A percentile compares a stretch with the other conserved stretches of the same genome.
Conservation (phyloP, 768 basidiomycete species). For the Auriscalpium orientale region DNA sequence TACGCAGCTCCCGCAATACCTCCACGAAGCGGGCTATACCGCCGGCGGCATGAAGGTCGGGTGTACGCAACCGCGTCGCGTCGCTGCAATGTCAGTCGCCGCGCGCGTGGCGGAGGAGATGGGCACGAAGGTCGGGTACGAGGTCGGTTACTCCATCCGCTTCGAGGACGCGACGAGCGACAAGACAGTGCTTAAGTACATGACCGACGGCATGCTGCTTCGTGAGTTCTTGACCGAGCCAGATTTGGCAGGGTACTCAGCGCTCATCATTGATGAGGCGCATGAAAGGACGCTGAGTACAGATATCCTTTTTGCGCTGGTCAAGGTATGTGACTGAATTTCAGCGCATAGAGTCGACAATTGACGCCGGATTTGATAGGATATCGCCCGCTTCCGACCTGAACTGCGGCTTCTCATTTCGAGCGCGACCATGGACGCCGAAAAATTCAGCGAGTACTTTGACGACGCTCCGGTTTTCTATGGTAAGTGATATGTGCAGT, state of each 20-base stretch:
- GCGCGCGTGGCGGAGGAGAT: slow-evolving; percentile 99
- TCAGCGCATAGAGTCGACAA: slow-evolving; percentile 19
- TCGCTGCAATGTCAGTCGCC: slow-evolving; percentile 98
- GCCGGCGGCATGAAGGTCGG: slow-evolving; percentile 81
- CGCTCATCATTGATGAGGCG: slow-evolving; percentile 96
- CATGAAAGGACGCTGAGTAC: slow-evolving; percentile 97
- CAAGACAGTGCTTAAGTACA: slow-evolving; percentile 97
- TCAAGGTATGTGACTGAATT: slow-evolving; percentile 61
- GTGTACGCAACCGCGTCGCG: slow-evolving; percentile 96
- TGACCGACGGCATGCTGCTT: slow-evolving; percentile 99
- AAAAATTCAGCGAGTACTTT: slow-evolving; percentile 97
- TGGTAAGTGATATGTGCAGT: slow-evolving; percentile 38
- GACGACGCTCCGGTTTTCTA: slow-evolving; percentile 94
- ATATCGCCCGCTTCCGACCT: slow-evolving; percentile 93
- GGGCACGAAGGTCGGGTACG: slow-evolving; percentile 93
- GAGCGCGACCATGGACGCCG: slow-evolving; percentile 94
- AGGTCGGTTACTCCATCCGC: slow-evolving; percentile 99
- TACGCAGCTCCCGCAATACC: slow-evolving; percentile 95
- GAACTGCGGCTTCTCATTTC: slow-evolving; percentile 92
- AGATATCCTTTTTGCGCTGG: slow-evolving; percentile 95
- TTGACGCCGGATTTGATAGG: slow-evolving; percentile 39
- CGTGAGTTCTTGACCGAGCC: slow-evolving; percentile 98
- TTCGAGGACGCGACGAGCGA: slow-evolving; percentile 99
- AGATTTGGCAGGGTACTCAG: slow-evolving; percentile 89
- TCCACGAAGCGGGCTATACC: slow-evolving; percentile 96